Evolutionary conservation across 805 yeast genomes (phyloP), one percentile per base, ranked within the genome.

Genomic region (Candida awuae): DNA sequence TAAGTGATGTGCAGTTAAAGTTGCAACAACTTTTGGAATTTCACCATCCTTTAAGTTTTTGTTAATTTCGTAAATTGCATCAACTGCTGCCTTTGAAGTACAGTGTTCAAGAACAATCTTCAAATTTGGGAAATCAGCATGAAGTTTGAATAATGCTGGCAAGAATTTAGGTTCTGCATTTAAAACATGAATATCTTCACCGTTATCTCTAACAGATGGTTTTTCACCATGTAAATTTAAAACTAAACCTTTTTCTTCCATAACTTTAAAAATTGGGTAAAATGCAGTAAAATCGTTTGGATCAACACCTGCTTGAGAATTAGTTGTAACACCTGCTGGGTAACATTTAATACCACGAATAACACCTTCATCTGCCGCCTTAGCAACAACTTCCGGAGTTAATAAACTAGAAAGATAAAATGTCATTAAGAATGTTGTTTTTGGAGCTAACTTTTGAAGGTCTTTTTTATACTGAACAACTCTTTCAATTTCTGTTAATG

Each of bases 251-350:
- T 84, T 73, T 46, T 75, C 71, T 61, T 90, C 81, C 90, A 92
- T 80, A 12, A 85, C 95, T 54, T 82, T 71, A 56, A 92, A 92
- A 8, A 92, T 71, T 4, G 96, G 95, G 58, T 87, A 92, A 53
- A 88, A 92, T 6, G 72, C 77, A 34, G 81, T 73, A 62, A 92
- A 92, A 54, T 90, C 95, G 52, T 87, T 85, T 18, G 94, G 94
- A 58, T 84, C 92, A 18, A 92, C 96, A 36, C 98, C 98, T 3
- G 80, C 84, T 35, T 73, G 62, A 8, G 96, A 86, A 65, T 92
- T 92, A 29, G 99, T 92, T n/a, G 99, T 92, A 23, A 92, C 99
- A 32, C 99, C 99, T 2, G 97, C 97, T 30, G 99, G 99, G 59
- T 92, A 92, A 58, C 95, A 87, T 61, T 92, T 92, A 49, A 92